Percentiles rank a stretch among this genome's conserved stretches.
These are phyloP conservation scores for Neonectria sp. DNA, from an alignment of 2,329 filamentous ascomycete genomes.

Conservation along the genomic window DNA sequence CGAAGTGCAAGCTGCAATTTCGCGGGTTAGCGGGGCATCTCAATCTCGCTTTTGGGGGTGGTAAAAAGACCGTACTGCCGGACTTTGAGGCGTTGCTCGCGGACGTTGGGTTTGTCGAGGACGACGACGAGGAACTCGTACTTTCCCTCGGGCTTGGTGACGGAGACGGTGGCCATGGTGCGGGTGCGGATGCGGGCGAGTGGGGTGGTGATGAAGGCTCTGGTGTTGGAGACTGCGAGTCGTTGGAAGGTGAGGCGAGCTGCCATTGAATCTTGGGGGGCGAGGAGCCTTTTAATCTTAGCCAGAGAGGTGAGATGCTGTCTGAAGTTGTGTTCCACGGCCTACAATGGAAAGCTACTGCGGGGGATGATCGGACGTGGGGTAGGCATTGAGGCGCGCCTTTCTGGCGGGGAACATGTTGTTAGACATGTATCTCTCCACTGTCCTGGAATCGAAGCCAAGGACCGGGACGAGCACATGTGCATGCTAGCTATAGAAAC, in stretches of 20 bases:
- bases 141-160: conserved; percentile 50
- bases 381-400: conserved; percentile 15
- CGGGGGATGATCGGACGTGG: conserved; percentile 1
- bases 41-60: not conserved
- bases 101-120: conserved; percentile 74
- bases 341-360: not conserved
- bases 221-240: conserved; percentile 25
- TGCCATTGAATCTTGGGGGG: not conserved
- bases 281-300: not conserved
- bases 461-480: too few relatives aligned
- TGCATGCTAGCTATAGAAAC: not conserved
- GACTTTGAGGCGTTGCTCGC: conserved; percentile 74
- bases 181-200: conserved; percentile 33
- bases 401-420: conserved; percentile 12
- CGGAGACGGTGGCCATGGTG: conserved; percentile 50
- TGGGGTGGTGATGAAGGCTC: conserved; percentile 6
- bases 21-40: conserved; percentile 24
- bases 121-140: conserved; percentile 79
- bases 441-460: not conserved
- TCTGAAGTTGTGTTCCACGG: not conserved
- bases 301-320: not conserved
- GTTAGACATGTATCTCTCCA: not conserved
- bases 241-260: conserved; percentile 22
- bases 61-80: conserved; percentile 61
- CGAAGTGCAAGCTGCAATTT: conserved; percentile 65